Conservation (phyloP, 495 filamentous ascomycete species). For the Barbatosphaeria neglecta region DNA sequence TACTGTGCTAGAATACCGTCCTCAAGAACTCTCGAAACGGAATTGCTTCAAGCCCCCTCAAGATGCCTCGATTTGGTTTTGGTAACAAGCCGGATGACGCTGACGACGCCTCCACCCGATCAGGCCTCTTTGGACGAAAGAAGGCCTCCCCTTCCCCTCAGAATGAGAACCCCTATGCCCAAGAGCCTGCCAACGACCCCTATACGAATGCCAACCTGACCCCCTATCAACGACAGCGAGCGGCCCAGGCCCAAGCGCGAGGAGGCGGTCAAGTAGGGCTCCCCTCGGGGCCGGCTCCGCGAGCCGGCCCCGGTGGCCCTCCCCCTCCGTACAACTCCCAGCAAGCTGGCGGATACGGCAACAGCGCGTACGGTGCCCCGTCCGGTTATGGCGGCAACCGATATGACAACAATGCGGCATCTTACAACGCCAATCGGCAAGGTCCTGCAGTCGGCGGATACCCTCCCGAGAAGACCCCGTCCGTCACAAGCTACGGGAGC, state of each 20-base stretch:
- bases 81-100: conserved; percentile 52
- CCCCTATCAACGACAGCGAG: conserved; percentile 20
- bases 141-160: conserved; percentile 43
- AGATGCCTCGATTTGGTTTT: conserved; percentile 54
- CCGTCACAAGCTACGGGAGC: conserved; percentile 3
- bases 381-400: conserved; percentile 54
- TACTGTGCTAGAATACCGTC: too few species aligned
- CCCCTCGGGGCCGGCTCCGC: conserved; percentile 24
- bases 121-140: conserved; percentile 52
- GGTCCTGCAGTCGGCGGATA: conserved; percentile 2
- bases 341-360: conserved; percentile 35
- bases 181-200: conserved; percentile 46
- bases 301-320: conserved; percentile 20
- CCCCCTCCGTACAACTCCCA: conserved; percentile 10
- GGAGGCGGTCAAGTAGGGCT: conserved; percentile 10
- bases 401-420: conserved; percentile 34
- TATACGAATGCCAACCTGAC: conserved; percentile 45
- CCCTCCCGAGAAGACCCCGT: background rate
- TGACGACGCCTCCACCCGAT: conserved; percentile 46
- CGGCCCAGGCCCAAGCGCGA: conserved; percentile 15
- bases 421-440: conserved; percentile 9
- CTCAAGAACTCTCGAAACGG: too few species aligned
- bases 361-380: conserved; percentile 48
- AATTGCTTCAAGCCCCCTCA: too few species aligned
- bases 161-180: conserved; percentile 59